Evolutionary conservation across 805 yeast species (phyloP), one percentile per base, ranked within the genome.

Genomic region (Pichia scutulata): DNA sequence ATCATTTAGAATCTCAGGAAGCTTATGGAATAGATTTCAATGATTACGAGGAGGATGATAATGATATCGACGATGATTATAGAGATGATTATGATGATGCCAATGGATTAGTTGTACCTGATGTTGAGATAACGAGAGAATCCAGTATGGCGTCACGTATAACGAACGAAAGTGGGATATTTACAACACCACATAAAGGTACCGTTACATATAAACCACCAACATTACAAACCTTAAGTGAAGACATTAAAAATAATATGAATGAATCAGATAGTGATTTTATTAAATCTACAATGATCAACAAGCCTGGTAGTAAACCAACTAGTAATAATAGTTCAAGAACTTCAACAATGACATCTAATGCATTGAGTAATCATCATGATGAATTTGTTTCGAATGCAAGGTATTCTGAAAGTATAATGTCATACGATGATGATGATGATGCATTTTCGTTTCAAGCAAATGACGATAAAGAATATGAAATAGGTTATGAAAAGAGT

Each of bases 391-490:
- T 54, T 19, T 19, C 39, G 12, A 51, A 49, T 43, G 52, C 55
- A 22, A 43, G 49, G 16, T 50, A 55, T 39, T 37, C 52, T 1
- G 41, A 51, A 18, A 50, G 55, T 49, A 44, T 54, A 28, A 49
- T 51, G 39, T 49, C 53, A 5, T 41, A 47, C 24, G 49, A 41
- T 36, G 51, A 59, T n/a, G 57, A 56, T 48, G 52, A 54, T 25
- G 52, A 50, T 39, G 43, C 46, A 13, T 60, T 51, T 40, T 62
- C 65, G 2, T 60, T 59, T 41, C 25, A 49, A 9, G 54, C 52
- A 6, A 54, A 60, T 44, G 66, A 62, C 44, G 65, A 60, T 36
- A 54, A 43, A 21, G 41, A 48, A 13, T 52, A 55, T 22, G 53
- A 54, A 39, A 40, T 54, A 3, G 57, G 57, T 1, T 52, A 54